phyloP scores from a whole-genome alignment of 495 filamentous ascomycete genomes.

The Cercophora scortea region DNA sequence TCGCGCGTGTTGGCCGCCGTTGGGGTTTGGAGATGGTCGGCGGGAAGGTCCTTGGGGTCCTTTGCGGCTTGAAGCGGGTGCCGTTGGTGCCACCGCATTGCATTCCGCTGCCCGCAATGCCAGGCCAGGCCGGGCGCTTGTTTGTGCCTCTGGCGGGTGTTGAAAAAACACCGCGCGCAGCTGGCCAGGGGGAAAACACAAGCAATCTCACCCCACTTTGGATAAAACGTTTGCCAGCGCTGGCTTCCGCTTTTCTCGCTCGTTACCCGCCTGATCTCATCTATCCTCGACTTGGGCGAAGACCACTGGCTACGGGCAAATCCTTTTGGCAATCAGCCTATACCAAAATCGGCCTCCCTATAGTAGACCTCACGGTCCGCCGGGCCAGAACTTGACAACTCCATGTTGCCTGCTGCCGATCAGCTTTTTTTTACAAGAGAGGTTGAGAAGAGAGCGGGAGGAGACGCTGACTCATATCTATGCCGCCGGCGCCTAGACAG shows the following conservation, averaged over 20 bases:
- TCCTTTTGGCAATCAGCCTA: conserved; percentile 21
- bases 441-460: too few relatives aligned
- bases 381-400: conserved; percentile 12
- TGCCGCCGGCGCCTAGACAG: too few relatives aligned
- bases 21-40: not conserved
- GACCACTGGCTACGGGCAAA: not conserved
- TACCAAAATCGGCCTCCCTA: conserved; percentile 17
- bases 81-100: too few relatives aligned
- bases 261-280: conserved; percentile 14
- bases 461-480: too few relatives aligned
- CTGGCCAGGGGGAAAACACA: not conserved
- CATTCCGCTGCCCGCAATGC: too few relatives aligned
- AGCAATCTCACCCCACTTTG: conserved; percentile 25
- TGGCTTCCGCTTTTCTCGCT: conserved; percentile 6
- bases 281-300: conserved; percentile 11
- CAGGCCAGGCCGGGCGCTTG: not conserved
- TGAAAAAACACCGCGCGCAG: conserved; percentile 15
- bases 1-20: not conserved
- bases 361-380: conserved; percentile 22
- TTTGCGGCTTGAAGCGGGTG: not conserved
- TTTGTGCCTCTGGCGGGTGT: conserved; percentile 9
- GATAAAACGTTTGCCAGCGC: conserved; percentile 20
- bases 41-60: conserved; percentile 4
- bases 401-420: too few relatives aligned
- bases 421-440: too few relatives aligned